phyloP scores from a whole-genome alignment of 192 early-diverging fungal species.

The Umbelopsis sp. region DNA sequence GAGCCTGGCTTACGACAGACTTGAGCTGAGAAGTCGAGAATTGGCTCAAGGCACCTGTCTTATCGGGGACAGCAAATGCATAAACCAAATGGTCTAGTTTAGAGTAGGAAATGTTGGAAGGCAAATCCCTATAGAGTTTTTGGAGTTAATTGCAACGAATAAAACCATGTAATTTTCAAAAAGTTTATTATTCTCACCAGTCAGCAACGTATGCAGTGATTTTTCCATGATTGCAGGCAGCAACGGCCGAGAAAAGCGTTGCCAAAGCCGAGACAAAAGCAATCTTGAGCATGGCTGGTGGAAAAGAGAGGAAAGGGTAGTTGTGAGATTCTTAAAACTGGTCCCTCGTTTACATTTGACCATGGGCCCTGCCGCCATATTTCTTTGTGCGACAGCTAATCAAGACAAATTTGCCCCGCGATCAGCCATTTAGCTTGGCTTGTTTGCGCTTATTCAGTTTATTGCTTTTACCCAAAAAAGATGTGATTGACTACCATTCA shows the following conservation, averaged over 20 bases:
- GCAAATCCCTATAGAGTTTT: constrained; percentile 22
- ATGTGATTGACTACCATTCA: too few species aligned
- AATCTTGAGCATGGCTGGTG: neutral
- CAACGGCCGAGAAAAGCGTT: neutral
- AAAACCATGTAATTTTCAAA: too few species aligned
- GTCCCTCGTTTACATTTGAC: too few species aligned
- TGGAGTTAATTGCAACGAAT: neutral
- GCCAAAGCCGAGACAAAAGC: neutral
- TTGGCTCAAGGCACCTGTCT: constrained; percentile 25
- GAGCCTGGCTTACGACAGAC: constrained; percentile 32
- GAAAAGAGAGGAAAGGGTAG: constrained; percentile 17
- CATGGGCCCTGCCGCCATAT: too few species aligned
- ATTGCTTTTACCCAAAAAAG: too few species aligned
- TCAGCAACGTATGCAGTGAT: neutral
- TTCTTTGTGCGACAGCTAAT: too few species aligned
- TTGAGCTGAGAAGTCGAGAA: constrained; percentile 25
- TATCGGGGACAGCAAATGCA: constrained; percentile 53
- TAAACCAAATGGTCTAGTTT: constrained; percentile 65
- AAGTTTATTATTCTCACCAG: neutral
- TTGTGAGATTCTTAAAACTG: neutral
- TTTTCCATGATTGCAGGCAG: neutral
- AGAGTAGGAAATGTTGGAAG: constrained; percentile 35
- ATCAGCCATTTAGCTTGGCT: too few species aligned
- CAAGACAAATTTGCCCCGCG: too few species aligned
- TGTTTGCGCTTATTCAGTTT: too few species aligned